Evolutionary conservation across 2,329 filamentous ascomycete species (phyloP), one percentile per base, ranked within the genome.

Genomic region (Colletotrichum truncatum): DNA sequence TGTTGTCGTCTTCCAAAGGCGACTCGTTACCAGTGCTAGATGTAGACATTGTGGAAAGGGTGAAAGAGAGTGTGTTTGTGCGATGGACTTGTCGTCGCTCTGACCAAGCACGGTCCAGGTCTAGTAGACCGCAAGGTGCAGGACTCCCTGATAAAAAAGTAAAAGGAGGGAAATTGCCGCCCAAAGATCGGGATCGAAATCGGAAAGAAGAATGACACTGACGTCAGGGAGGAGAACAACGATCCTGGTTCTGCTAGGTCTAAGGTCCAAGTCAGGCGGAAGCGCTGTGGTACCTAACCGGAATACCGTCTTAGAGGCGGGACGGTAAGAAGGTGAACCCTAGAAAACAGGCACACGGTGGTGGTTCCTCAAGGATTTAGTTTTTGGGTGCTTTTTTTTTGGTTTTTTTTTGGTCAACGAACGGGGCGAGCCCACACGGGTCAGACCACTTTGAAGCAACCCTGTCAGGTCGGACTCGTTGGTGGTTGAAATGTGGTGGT

Each of bases 201-300:
- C 21, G 53, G 14, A 41, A 57, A 28, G 23, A 21, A 36, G 62
- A 65, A 38, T 45, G 62, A 62, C 48, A 54, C 62, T 65, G 62
- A 65, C 62, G 62, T 65, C 62, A 65, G 62, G 61, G 62, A 62
- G 62, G 62, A 65, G 56, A 62, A 61, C 32, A 65, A 49, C 56
- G 56, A 65, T 65, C 62, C 62, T 49, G 56, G 62, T 61, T 28
- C 34, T 41, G 48, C 56, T 62, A 48, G 62, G 43, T 57, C 49
- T 49, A 62, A 55, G 62, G 41, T 54, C 62, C 62, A 65, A 54
- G 62, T 49, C 41, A 53, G 49, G 32, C 56, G 56, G 56, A 55
- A 48, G 30, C 53, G 62, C 30, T 54, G 56, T 62, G 48, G 62
- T 62, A 43, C 56, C 62, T 49, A 18, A 65, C 21, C 55, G 62